phyloP scores from a whole-genome alignment of 148 eudicot species.

The Agrostemma githago region DNA sequence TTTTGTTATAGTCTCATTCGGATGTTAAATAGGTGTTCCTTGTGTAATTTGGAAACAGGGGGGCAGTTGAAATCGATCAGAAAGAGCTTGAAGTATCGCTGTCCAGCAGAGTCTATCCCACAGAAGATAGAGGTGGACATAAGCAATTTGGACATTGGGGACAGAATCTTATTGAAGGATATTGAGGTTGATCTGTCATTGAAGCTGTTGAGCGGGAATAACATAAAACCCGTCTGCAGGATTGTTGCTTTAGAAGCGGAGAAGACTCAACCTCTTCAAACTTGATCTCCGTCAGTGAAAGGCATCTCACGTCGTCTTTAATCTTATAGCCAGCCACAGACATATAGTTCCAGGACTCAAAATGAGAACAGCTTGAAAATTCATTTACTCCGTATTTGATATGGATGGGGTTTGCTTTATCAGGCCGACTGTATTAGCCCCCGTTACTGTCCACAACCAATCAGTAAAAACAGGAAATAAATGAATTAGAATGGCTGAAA shows the following conservation, averaged over 20 bases:
- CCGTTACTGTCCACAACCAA: not conserved
- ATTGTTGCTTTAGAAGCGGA: conserved; percentile 40
- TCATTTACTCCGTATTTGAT: not conserved
- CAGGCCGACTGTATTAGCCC: not conserved
- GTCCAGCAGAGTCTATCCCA: conserved; percentile 83
- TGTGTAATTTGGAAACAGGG: conserved; percentile 39
- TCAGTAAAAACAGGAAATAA: not conserved
- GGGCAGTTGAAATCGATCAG: conserved; percentile 59
- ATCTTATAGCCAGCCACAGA: too few species aligned
- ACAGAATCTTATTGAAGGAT: conserved; percentile 50
- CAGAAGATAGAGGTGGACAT: conserved; percentile 82
- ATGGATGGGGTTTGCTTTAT: not conserved
- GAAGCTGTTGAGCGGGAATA: conserved; percentile 65
- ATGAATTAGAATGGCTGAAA: not conserved
- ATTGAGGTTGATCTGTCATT: conserved; percentile 56
- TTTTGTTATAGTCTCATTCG: not conserved
- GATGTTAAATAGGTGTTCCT: conserved; percentile 2
- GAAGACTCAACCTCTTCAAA: conserved; percentile 12
- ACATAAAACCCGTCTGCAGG: conserved; percentile 63
- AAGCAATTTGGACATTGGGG: conserved; percentile 78
- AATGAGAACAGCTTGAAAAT: conserved; percentile 7
- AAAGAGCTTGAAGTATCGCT: conserved; percentile 52
- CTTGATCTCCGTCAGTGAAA: conserved; percentile 10
- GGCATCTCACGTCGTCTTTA: not conserved
- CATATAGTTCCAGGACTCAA: not conserved